Percentiles rank a stretch among this genome's conserved stretches.
phyloP scores from a whole-genome alignment of 2,329 filamentous ascomycete genomes.

The Epichloe baconii region DNA sequence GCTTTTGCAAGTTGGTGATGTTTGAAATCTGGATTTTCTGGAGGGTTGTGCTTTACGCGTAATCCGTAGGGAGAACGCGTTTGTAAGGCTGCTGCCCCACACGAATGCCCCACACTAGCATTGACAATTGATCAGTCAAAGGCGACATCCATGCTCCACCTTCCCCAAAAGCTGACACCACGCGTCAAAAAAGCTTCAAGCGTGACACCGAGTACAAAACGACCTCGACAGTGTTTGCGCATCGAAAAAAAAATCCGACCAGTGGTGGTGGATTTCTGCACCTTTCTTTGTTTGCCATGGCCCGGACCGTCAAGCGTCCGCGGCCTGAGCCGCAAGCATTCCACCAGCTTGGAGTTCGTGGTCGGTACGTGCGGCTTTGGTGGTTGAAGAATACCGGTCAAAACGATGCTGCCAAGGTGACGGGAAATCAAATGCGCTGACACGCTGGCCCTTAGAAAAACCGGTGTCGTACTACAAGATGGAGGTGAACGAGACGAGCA shows the following conservation, averaged over 20 bases:
- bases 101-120: not conserved
- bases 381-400: not conserved
- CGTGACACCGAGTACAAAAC: not conserved
- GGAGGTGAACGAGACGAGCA: conserved; percentile 74
- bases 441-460: conserved; percentile 51
- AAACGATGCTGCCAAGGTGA: not conserved
- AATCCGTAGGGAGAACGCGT: conserved; percentile 6
- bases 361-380: conserved; percentile 20
- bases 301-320: conserved; percentile 18
- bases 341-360: conserved; percentile 22
- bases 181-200: not conserved
- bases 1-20: not conserved
- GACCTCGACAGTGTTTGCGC: too few relatives aligned
- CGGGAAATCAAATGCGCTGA: not conserved
- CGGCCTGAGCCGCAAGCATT: conserved; percentile 17
- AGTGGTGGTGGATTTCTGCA: not conserved
- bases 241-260: too few relatives aligned
- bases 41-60: conserved; percentile 1
- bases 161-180: not conserved
- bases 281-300: conserved; percentile 14
- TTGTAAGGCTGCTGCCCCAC: not conserved
- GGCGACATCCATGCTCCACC: not conserved
- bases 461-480: conserved; percentile 70
- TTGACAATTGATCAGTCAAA: not conserved
- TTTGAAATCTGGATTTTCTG: not conserved